These are phyloP conservation scores for Casuarina glauca DNA, from an alignment of 306 rosid species.

Conservation along the genomic window DNA sequence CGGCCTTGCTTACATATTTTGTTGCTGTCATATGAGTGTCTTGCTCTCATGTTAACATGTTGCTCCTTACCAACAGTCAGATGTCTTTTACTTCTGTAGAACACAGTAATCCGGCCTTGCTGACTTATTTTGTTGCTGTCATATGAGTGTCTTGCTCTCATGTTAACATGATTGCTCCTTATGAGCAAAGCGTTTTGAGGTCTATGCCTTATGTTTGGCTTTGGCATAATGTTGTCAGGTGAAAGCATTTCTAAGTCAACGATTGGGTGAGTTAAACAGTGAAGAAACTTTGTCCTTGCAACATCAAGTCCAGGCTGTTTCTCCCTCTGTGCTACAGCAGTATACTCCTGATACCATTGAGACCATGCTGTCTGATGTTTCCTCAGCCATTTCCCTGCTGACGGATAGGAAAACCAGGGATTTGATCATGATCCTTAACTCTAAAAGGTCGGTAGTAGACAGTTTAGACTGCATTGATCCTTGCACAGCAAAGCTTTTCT, in stretches of 20 bases:
- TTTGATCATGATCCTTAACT: constrained; percentile 91
- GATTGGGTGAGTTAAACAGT: constrained; percentile 70
- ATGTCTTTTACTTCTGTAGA: constrained; percentile 1
- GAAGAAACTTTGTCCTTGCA: constrained; percentile 80
- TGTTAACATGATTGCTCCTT: not conserved
- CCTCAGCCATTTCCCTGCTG: constrained; percentile 74
- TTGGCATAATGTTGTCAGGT: constrained; percentile 50
- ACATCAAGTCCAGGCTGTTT: constrained; percentile 91
- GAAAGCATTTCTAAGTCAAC: constrained; percentile 79
- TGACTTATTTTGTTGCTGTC: constrained; percentile 18
- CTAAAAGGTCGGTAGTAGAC: constrained; percentile 59
- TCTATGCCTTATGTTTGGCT: constrained; percentile 14
- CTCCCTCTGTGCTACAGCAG: constrained; percentile 86
- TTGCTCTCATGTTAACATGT: too few species aligned
- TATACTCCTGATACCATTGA: constrained; percentile 73
- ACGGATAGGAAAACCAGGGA: constrained; percentile 85
- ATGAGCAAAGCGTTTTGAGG: not conserved
- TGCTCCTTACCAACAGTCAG: not conserved
- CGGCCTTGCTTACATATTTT: constrained; percentile 5
- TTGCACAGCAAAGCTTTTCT: not conserved
- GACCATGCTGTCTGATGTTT: constrained; percentile 65
- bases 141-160: not conserved
- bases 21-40: constrained; percentile 4
- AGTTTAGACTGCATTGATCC: constrained; percentile 9
- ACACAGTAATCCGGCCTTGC: constrained; percentile 15